Base-by-base conservation (phyloP, 129 eudicot species). In the Escallonia rubra region DNA sequence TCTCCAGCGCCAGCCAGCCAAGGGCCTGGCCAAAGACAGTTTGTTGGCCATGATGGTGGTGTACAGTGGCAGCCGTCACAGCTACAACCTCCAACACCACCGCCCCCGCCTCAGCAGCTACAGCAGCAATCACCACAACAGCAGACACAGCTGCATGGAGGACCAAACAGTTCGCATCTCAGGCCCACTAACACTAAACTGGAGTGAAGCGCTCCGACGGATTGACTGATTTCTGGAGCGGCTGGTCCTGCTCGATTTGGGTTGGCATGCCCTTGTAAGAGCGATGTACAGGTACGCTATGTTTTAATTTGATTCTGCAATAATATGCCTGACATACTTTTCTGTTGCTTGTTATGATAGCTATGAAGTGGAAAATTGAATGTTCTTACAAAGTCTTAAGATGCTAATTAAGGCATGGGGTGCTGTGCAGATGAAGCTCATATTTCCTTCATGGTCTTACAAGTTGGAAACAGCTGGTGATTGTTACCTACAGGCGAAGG, bases 201-300 rank as follows among this genome's bases (percentile, higher is more conserved):
- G 78, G 81, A 77, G 72, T 83, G 80, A 79, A 52, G 68, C 60
- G 44, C 58, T 52, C 54, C 60, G 34, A 69, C 57, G 43, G 69
- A 51, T 62, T 3, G 73, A 62, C 75, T 46, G 43, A 63, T 75
- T 66, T 63, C 58, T 43, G 66, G 63, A 42, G 50, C 59, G 38
- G 63, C 61, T 81, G 80, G 47, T 79, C 71, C 71, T 80, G 70
- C 71, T 78, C 65, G 45, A 44, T 57, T 61, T 67, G 68, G 68
- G 72, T 74, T 59, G 55, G 72, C 87, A 72, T 78, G 81, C 77
- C 49, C 71, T 52, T 71, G 78, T 76, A 65, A 69, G 66, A 76
- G 68, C 75, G 44, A 51, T 74, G 72, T 78, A 77, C 82, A 87
- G 97, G 97, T 91, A 52, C 61, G 82, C 34, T 23, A 23, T 63